Evolutionary conservation across 495 filamentous ascomycete genomes (phyloP), one percentile per base, ranked within the genome.

Genomic region (Echria macrotheca): DNA sequence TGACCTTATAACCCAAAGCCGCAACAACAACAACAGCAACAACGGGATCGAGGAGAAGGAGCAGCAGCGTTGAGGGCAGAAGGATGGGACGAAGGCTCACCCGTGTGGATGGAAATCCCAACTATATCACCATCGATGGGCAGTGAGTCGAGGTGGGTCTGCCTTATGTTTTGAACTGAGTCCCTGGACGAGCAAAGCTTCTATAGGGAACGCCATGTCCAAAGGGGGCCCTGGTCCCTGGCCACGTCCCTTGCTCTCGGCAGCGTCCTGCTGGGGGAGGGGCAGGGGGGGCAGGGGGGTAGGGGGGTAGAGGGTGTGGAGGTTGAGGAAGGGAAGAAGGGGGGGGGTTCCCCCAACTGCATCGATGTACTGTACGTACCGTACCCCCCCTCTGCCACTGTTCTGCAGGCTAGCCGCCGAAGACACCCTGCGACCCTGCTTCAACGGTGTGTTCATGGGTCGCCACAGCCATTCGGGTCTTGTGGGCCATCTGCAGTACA

Each of bases 401-500:
- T 39, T 29, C 35, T 29, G 33, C 46, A 48, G 11, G 46, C 23
- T 48, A 48, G 32, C 46, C 46, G 46, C 46, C 46, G 46, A 48
- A n/a, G 33, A 39, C 19, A 48, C 33, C 33, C 17, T 11, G 33
- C 15, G 28, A 33, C 44, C 18, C 22, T 46, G 28, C 44, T 46
- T 46, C 44, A 36, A 46, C 44, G 44, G 44, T 35, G 29, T 31
- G 15, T 17, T 46, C 15, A 14, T 35, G 31, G 31, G 31, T 19
- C 28, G 44, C 44, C 31, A 14, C 28, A 24, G 44, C 18, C 40
- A n/a, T 44, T 24, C 21, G 35, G 35, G 35, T 37, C 35, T 14
- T 37, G 15, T 44, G 40, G 44, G 29, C 24, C 44, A 21, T 14
- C 29, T 12, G 44, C 31, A 14, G 10, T 35, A 19, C 44, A 10